phyloP scores from a whole-genome alignment of 306 rosid species.

The Lathyrus sativus region DNA sequence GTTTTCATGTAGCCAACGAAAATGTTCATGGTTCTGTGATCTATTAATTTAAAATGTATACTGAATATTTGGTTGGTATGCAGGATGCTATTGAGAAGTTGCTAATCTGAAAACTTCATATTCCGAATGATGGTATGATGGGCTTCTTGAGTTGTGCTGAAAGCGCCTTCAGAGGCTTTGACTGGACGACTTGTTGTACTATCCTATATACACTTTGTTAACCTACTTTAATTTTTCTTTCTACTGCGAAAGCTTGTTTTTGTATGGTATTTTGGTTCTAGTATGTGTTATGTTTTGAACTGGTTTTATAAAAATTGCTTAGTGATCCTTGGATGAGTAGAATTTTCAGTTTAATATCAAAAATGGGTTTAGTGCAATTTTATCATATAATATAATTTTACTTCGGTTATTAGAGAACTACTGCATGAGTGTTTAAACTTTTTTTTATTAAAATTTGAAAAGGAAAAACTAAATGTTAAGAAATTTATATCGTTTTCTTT shows the following conservation, averaged over 20 bases:
- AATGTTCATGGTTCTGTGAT: background rate
- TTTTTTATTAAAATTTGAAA: background rate
- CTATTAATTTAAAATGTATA: constrained; percentile 19
- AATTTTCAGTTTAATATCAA: background rate
- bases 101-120: constrained; percentile 54
- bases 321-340: background rate
- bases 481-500: too few relatives aligned
- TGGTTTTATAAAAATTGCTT: constrained; percentile 4
- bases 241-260: constrained; percentile 27
- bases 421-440: background rate
- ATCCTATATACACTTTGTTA: constrained; percentile 33
- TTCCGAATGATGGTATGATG: constrained; percentile 81
- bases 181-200: constrained; percentile 65
- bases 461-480: too few relatives aligned
- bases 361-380: too few relatives aligned
- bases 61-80: constrained; percentile 29
- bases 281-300: constrained; percentile 34
- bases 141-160: constrained; percentile 67
- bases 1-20: background rate
- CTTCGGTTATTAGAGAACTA: too few relatives aligned
- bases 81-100: constrained; percentile 98
- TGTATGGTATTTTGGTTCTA: constrained; percentile 29
- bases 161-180: constrained; percentile 77
- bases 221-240: constrained; percentile 28
- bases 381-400: too few relatives aligned